These are phyloP conservation scores for Aphanomyces stellatus DNA, from an alignment of 352 stramenopile species.

Conservation along the genomic window DNA sequence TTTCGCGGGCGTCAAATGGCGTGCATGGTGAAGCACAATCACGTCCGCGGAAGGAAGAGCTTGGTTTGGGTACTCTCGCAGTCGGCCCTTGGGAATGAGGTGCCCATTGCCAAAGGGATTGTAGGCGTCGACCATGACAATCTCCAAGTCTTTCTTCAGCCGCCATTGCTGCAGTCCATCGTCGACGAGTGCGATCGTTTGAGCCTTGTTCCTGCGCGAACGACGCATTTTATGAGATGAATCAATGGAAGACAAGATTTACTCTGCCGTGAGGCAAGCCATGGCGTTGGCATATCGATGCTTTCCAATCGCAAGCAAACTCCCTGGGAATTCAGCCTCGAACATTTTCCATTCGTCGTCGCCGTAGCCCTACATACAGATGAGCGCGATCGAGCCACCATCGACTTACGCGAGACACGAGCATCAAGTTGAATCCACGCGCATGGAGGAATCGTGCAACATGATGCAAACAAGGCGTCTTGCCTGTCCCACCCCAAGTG, in stretches of 20 bases:
- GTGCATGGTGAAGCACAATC: slow-evolving; percentile 49
- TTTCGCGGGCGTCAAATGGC: slow-evolving; percentile 9
- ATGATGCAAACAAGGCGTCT: slow-evolving; percentile 37
- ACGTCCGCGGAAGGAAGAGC: slow-evolving; percentile 42
- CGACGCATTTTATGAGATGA: neutral
- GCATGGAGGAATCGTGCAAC: slow-evolving; percentile 34
- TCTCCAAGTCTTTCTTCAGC: slow-evolving; percentile 48
- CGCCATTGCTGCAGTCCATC: slow-evolving; percentile 65
- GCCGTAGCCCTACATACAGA: slow-evolving; percentile 36
- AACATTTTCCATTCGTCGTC: slow-evolving; percentile 66
- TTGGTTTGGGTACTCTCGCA: slow-evolving; percentile 38
- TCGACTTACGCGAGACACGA: slow-evolving; percentile 37
- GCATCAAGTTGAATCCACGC: slow-evolving; percentile 20
- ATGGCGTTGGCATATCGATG: slow-evolving; percentile 23
- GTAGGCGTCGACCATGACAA: slow-evolving; percentile 62
- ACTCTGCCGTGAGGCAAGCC: neutral
- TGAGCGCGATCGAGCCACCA: neutral
- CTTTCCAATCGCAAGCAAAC: slow-evolving; percentile 32
- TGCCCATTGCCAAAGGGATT: slow-evolving; percentile 57
- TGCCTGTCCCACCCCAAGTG: slow-evolving; percentile 65
- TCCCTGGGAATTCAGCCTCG: slow-evolving; percentile 31
- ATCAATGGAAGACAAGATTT: neutral
- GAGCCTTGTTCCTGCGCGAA: neutral
- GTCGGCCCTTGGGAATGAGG: slow-evolving; percentile 43
- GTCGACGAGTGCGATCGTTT: slow-evolving; percentile 30